Percentiles rank a stretch among this genome's conserved stretches.
phyloP scores from a whole-genome alignment of 2,329 filamentous ascomycete genomes.

The Lachnellula arida region DNA sequence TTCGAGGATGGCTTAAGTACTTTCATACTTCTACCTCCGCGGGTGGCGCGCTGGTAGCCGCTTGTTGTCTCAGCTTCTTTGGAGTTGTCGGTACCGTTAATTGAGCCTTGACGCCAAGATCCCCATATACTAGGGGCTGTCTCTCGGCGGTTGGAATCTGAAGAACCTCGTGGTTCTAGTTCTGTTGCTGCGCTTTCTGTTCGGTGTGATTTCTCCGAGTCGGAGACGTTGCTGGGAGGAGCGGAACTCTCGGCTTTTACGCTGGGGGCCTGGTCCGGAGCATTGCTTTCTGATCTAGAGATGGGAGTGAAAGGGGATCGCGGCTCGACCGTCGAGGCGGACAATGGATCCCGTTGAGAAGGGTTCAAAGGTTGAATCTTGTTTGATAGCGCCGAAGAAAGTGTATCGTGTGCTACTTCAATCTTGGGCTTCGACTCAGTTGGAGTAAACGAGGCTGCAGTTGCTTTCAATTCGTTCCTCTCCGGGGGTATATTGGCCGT shows the following conservation, averaged over 20 bases:
- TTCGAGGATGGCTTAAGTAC: slow-evolving; percentile 77
- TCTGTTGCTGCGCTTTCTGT: slow-evolving; percentile 8
- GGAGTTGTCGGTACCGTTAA: slow-evolving; percentile 19
- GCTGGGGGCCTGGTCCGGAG: slow-evolving; percentile 13
- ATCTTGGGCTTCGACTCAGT: slow-evolving; percentile 24
- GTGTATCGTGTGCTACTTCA: slow-evolving; percentile 11
- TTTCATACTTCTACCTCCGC: slow-evolving; percentile 74
- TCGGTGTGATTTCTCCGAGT: slow-evolving; percentile 16
- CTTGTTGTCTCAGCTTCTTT: slow-evolving; percentile 35
- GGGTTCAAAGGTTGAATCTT: slow-evolving; percentile 4
- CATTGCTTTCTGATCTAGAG: slow-evolving; percentile 10
- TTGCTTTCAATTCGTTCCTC: slow-evolving; percentile 52
- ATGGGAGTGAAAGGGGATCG: slow-evolving; percentile 16
- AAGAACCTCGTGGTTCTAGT: slow-evolving; percentile 6
- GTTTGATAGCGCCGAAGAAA: slow-evolving; percentile 9
- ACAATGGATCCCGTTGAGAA: slow-evolving; percentile 5
- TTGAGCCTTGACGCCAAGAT: slow-evolving; percentile 59
- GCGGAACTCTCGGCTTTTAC: slow-evolving; percentile 11
- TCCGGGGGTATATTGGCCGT: slow-evolving; percentile 54
- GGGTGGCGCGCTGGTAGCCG: slow-evolving; percentile 64
- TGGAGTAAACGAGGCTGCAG: slow-evolving; percentile 29
- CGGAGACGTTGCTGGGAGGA: slow-evolving; percentile 14
- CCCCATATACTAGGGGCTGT: slow-evolving; percentile 59
- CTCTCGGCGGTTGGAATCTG: slow-evolving; percentile 37
- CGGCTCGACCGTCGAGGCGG: slow-evolving; percentile 10